Percentiles rank a stretch among this genome's conserved stretches.
phyloP scores from a whole-genome alignment of 2,329 filamentous ascomycete genomes.

The Cladosporium sp. region DNA sequence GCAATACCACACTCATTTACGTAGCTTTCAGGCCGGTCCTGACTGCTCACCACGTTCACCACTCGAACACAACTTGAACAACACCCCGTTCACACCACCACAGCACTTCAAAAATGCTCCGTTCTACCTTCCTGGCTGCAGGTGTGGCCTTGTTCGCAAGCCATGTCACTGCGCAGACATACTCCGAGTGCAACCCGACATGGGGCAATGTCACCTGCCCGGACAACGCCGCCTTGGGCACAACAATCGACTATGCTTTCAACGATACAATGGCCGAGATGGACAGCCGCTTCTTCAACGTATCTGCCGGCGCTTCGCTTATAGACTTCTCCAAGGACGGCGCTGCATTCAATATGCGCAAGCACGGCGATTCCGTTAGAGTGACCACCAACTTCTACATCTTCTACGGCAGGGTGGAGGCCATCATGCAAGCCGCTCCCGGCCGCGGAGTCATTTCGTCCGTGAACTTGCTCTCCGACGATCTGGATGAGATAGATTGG shows the following conservation, averaged over 20 bases:
- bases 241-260: constrained; percentile 59
- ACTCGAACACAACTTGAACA: not conserved
- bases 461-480: constrained; percentile 78
- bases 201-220: constrained; percentile 58
- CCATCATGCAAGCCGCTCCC: constrained; percentile 69
- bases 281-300: constrained; percentile 35
- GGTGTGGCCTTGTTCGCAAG: constrained; percentile 23
- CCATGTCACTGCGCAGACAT: constrained; percentile 62
- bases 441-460: constrained; percentile 75
- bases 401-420: constrained; percentile 77
- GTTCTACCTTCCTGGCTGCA: constrained; percentile 16
- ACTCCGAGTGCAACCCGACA: constrained; percentile 72
- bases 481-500: constrained; percentile 85
- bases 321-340: constrained; percentile 55
- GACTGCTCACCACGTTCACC: not conserved
- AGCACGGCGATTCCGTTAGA: constrained; percentile 71
- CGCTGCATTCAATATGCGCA: constrained; percentile 64
- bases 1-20: constrained; percentile 3
- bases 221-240: constrained; percentile 65
- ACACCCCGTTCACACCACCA: not conserved
- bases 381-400: constrained; percentile 78
- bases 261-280: constrained; percentile 54
- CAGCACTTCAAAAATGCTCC: constrained; percentile 15
- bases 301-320: constrained; percentile 60
- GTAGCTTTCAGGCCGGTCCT: constrained; percentile 9